Conservation (phyloP, 2,329 filamentous ascomycete genomes). For the Cladophialophora psammophila region DNA sequence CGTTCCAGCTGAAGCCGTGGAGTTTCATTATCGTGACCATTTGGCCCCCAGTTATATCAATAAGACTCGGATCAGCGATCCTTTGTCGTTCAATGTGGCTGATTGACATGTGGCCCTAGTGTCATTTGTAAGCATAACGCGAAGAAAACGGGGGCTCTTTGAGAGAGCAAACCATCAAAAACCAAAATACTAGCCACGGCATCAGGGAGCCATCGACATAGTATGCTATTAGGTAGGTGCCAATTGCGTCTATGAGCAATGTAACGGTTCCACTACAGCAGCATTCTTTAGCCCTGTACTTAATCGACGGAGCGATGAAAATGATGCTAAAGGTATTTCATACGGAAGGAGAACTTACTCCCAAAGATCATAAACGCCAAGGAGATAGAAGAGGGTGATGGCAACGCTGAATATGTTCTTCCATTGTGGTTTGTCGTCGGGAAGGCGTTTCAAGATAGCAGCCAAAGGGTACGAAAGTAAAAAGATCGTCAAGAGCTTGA, state of each 20-base stretch:
- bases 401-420: conserved; percentile 89
- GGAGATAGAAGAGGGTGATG: conserved; percentile 85
- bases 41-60: conserved; percentile 93
- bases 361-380: conserved; percentile 95
- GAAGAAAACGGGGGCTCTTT: neutral
- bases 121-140: conserved; percentile 36
- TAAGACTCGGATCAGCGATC: conserved; percentile 66
- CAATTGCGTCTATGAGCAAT: conserved; percentile 77
- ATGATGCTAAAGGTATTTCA: neutral
- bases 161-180: neutral
- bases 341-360: conserved; percentile 64
- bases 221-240: conserved; percentile 81
- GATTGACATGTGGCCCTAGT: conserved; percentile 94
- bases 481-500: conserved; percentile 92
- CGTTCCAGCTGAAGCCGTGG: conserved; percentile 96
- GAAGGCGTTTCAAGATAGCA: conserved; percentile 85
- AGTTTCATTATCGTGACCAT: conserved; percentile 99
- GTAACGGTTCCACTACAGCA: conserved; percentile 57
- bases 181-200: conserved; percentile 88
- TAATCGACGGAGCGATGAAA: neutral
- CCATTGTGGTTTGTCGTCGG: conserved; percentile 79
- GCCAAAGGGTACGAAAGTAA: conserved; percentile 92
- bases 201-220: conserved; percentile 88
- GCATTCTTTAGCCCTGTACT: neutral
- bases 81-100: conserved; percentile 86